Percentiles rank a stretch among this genome's conserved stretches.
Evolutionary conservation across 2,329 filamentous ascomycete species (phyloP).

Genomic region (Ophiostoma pallidulum): DNA sequence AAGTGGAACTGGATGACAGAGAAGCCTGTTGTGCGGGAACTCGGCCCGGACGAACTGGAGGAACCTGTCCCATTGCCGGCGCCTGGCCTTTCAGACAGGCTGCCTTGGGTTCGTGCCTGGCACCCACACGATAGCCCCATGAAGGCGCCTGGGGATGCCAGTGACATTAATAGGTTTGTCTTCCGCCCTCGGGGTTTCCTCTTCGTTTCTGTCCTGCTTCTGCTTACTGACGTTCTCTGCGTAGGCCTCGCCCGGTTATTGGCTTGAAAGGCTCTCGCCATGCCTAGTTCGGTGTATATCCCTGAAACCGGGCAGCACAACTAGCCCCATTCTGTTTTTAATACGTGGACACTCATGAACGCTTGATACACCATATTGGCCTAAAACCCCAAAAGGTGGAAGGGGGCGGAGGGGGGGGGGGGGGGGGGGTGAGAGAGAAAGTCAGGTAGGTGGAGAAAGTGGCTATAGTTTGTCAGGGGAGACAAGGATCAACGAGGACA

Average conservation of each 20-base stretch:
- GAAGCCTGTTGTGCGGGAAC: conserved; percentile 4
- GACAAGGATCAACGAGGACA: no score
- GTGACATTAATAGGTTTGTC: neutral
- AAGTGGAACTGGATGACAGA: conserved; percentile 9
- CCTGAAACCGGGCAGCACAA: no score
- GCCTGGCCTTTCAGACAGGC: neutral
- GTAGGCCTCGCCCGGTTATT: neutral
- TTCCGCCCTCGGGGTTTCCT: neutral
- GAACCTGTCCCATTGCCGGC: neutral
- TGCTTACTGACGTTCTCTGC: no score
- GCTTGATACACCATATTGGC: no score
- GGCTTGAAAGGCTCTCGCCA: conserved; percentile 15
- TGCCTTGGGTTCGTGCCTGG: neutral
- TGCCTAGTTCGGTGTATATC: neutral
- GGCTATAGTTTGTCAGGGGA: no score
- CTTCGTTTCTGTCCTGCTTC: no score
- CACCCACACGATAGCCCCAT: neutral
- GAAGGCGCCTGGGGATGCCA: neutral
- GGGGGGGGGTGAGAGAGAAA: no score
- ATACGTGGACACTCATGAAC: no score
- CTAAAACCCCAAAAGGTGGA: no score
- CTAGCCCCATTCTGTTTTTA: no score
- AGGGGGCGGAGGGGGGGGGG: no score
- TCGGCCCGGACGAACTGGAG: neutral
- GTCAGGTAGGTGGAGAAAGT: no score